These are phyloP conservation scores for Starmera caribaea DNA, from an alignment of 805 yeast genomes.

Conservation along the genomic window DNA sequence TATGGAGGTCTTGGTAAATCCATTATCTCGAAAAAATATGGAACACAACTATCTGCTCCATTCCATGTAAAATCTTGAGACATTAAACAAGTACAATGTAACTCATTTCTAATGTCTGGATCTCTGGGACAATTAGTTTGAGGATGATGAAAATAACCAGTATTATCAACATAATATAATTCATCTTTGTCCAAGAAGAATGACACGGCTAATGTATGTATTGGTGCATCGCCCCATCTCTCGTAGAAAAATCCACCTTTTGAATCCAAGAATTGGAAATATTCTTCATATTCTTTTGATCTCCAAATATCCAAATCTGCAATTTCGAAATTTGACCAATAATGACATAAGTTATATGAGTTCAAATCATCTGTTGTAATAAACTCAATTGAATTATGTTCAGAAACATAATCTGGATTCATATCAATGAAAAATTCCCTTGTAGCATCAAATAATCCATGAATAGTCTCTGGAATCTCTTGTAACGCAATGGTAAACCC, in stretches of 20 bases:
- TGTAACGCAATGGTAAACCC: constrained; percentile 61
- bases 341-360: constrained; percentile 66
- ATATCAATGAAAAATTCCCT: constrained; percentile 33
- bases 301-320: constrained; percentile 67
- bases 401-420: constrained; percentile 34
- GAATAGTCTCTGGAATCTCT: constrained; percentile 55
- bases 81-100: constrained; percentile 44
- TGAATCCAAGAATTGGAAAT: constrained; percentile 52
- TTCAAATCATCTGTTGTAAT: constrained; percentile 54
- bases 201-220: constrained; percentile 72
- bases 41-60: constrained; percentile 14
- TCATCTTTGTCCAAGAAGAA: constrained; percentile 45
- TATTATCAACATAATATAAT: constrained; percentile 62
- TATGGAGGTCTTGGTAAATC: constrained; percentile 9
- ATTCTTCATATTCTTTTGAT: constrained; percentile 42
- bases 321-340: constrained; percentile 74
- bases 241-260: constrained; percentile 78
- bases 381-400: constrained; percentile 51
- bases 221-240: constrained; percentile 92
- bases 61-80: constrained; percentile 18
- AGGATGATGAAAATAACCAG: constrained; percentile 62
- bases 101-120: constrained; percentile 30
- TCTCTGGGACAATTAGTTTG: constrained; percentile 51
- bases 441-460: constrained; percentile 51
- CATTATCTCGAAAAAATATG: constrained; percentile 12